Evolutionary conservation across 345 rosid genomes (phyloP), one percentile per base, ranked within the genome.

Genomic region (Populus ilicifolia): DNA sequence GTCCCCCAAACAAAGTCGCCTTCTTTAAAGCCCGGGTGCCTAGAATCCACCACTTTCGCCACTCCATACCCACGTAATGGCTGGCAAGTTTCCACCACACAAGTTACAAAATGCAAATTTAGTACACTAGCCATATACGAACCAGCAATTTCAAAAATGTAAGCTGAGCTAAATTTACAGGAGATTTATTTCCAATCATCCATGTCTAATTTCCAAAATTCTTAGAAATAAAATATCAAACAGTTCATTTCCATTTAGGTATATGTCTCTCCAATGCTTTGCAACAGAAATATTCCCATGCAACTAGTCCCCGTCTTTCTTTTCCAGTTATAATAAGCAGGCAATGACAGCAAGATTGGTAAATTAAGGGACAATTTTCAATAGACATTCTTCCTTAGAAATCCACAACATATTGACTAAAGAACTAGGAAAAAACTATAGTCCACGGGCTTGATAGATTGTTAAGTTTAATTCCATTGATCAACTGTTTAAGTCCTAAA

Each of bases 1-100:
- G 56, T 69, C 65, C 92, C 94, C 92, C 88, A 88, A 59, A 88
- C 83, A 39, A 88, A 73, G 75, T 92, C 90, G 3, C 86, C 90
- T 36, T 70, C 73, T 69, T 80, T 77, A 88, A 84, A 86, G 20
- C 81, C 86, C 0, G 86, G 84, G 48, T 85, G 80, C 7, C 76
- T 84, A 20, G 93, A 92, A 46, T 85, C 89, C 85, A 89, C 29
- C 30, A 92, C 84, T 71, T 86, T 86, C 69, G 83, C 83, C 82
- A 90, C 92, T 76, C 91, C 91, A 70, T 68, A 69, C 36, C 89
- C 92, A n/a, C 39, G 80, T 25, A 92, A 48, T 8, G 93, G 88
- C 94, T 89, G 75, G 77, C 76, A 27, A n/a, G 27, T 23, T 41
- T 46, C 25, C 52, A 43, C 67, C 56, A 39, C 36, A 20, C 44